Base-by-base conservation (phyloP, 106 monocot species). In the Dioscorea dumetorum region DNA sequence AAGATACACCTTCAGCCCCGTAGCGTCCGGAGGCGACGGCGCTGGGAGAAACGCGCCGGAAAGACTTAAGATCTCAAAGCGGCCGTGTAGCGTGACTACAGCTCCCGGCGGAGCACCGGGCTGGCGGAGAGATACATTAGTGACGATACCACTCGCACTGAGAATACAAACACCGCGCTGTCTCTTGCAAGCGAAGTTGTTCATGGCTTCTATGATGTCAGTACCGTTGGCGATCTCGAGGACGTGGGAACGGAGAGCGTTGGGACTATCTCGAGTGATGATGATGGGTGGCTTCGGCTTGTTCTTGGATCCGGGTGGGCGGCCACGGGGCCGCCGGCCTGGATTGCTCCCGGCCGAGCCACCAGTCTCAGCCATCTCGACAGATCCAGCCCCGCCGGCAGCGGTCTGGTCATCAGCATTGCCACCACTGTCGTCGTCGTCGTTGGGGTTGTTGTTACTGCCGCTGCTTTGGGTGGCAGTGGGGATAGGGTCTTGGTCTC, bases 131-230 rank as follows among this genome's bases (percentile, higher is more conserved):
- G 66, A 50, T 12, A 66, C 66, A 22, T 66, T 50, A 12, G 66
- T 66, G 22, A 66, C 66, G 22, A 50, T 50, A 8, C 66, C 66
- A 18, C 49, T 50, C 22, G 49, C 66, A 12, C 66, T 66, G 22
- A 66, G 66, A 12, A 66, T 24, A 21, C 50, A 66, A 22, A 66
- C 66, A 10, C 66, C 66, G 66, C 49, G 66, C 50, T 66, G 66
- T 13, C 66, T n/a, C 49, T 50, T 41, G 20, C 66, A 50, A 12
- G 66, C 66, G 50, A 66, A 66, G 22, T 7, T 66, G 50, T 22
- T 19, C 17, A 66, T 21, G 13, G 49, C 34, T 49, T 66, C 50
- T 22, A 50, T 50, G 48, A 66, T 66, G 50, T 66, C 49, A 50
- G 23, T 50, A 0, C 66, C 66, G 3, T 11, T 19, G 14, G 50